These are phyloP conservation scores for Ascochyta fabae DNA, from an alignment of 2,329 filamentous ascomycete genomes.

Conservation along the genomic window DNA sequence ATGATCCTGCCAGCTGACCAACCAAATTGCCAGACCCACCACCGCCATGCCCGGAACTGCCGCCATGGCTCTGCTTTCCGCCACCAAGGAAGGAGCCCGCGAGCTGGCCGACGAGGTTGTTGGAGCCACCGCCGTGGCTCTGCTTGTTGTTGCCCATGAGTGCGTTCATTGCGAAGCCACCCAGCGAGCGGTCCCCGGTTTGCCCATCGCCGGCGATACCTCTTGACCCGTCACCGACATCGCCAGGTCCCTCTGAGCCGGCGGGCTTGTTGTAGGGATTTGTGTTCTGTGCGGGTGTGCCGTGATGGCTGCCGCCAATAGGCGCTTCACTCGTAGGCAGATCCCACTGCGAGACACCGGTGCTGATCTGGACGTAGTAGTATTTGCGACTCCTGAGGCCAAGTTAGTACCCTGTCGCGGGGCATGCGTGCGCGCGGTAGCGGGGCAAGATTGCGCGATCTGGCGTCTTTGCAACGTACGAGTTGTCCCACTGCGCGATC, in stretches of 20 bases:
- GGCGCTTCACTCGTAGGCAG: conserved; percentile 69
- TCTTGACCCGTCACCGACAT: conserved; percentile 54
- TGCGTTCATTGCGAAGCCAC: conserved; percentile 67
- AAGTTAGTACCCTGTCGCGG: conserved; percentile 33
- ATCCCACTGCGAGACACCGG: conserved; percentile 77
- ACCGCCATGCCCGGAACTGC: conserved; percentile 36
- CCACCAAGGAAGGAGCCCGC: conserved; percentile 56
- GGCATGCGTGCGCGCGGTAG: conserved; percentile 17
- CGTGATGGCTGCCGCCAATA: conserved; percentile 62
- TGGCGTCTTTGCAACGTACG: conserved; percentile 31
- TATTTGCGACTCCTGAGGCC: conserved; percentile 47
- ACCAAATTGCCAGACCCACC: conserved; percentile 50
- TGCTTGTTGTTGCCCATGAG: conserved; percentile 52
- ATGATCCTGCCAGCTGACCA: conserved; percentile 63
- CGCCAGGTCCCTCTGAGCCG: conserved; percentile 39
- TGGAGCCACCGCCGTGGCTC: conserved; percentile 40
- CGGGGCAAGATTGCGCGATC: conserved; percentile 20
- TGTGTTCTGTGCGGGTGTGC: conserved; percentile 54
- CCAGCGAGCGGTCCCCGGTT: conserved; percentile 63
- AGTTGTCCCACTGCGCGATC: conserved; percentile 51
- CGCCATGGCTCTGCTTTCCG: conserved; percentile 44
- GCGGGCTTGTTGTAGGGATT: conserved; percentile 68
- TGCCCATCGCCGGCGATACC: conserved; percentile 56
- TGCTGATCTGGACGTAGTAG: conserved; percentile 71
- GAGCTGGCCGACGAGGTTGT: conserved; percentile 60